phyloP scores from a whole-genome alignment of 169 alveolate species.

The Cardiosporidium cionae region DNA sequence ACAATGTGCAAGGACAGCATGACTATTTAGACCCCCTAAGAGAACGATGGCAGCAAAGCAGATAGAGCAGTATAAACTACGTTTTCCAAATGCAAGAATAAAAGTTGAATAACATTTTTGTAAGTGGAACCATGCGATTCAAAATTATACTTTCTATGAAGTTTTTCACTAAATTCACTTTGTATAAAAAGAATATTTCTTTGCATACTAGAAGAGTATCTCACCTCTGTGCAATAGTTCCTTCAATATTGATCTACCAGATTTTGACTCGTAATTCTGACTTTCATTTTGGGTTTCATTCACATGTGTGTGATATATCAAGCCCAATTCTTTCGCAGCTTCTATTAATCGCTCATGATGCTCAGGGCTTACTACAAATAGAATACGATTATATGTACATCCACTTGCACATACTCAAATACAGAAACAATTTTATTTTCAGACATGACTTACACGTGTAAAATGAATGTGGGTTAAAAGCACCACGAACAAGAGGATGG shows the following conservation, averaged over 20 bases:
- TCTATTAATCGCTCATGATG: not conserved
- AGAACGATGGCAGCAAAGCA: too few species aligned
- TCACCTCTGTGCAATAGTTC: too few species aligned
- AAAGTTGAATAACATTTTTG: too few species aligned
- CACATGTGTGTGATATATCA: slow-evolving; percentile 1
- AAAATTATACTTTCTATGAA: too few species aligned
- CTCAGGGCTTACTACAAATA: not conserved
- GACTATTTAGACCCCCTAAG: slow-evolving; percentile 2
- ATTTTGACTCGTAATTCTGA: not conserved
- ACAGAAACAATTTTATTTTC: not conserved
- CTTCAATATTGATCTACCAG: not conserved
- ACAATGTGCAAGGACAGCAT: slow-evolving; percentile 4
- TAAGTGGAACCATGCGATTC: too few species aligned
- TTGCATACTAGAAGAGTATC: too few species aligned
- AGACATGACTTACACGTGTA: not conserved
- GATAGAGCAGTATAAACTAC: too few species aligned
- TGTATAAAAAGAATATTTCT: too few species aligned
- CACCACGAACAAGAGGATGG: not conserved
- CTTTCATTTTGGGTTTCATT: slow-evolving; percentile 4
- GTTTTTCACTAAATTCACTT: too few species aligned
- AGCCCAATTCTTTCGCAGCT: not conserved
- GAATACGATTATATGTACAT: not conserved
- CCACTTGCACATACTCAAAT: not conserved
- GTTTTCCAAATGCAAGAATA: too few species aligned
- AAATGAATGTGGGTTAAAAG: not conserved